Conservation (phyloP, 2,329 filamentous ascomycete genomes). For the Remersonia thermophila region DNA sequence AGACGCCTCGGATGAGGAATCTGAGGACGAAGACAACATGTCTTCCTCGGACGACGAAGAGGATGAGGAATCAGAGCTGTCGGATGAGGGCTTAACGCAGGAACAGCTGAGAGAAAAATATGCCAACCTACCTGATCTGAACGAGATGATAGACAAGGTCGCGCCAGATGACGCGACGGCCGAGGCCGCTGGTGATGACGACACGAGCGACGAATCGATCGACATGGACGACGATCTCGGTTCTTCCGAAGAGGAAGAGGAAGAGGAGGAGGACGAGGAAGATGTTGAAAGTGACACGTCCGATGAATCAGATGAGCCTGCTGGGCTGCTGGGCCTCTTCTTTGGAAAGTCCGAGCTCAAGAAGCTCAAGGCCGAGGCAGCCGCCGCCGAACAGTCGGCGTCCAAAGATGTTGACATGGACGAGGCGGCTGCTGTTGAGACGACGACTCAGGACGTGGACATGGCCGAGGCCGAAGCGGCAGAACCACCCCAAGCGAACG, state of each 20-base stretch:
- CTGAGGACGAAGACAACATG: conserved; percentile 42
- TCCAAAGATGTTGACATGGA: conserved; percentile 11
- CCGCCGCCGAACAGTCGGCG: conserved; percentile 16
- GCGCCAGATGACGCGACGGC: conserved; percentile 13
- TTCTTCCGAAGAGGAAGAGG: conserved; percentile 38
- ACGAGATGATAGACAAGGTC: conserved; percentile 20
- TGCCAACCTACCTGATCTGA: conserved; percentile 44
- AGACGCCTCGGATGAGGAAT: conserved; percentile 25
- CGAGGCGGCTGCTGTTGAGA: conserved; percentile 8
- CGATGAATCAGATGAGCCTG: conserved; percentile 29
- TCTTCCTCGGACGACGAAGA: conserved; percentile 53
- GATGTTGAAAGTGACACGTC: conserved; percentile 34
- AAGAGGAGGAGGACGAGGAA: conserved; percentile 30
- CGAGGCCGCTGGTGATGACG: conserved; percentile 26
- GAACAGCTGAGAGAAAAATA: conserved; percentile 61
- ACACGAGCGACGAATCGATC: conserved; percentile 52
- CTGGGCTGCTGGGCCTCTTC: conserved; percentile 42
- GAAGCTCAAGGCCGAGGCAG: conserved; percentile 33
- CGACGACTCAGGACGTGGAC: conserved; percentile 17
- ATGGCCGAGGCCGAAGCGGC: conserved; percentile 22
- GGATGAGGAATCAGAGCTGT: conserved; percentile 40
- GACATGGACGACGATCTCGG: conserved; percentile 58
- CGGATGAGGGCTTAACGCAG: conserved; percentile 54
- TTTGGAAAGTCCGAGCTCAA: conserved; percentile 48
- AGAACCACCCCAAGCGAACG: background rate